A percentile compares a stretch with the other conserved stretches of the same genome.
Conservation (phyloP, 2,329 filamentous ascomycete species). For the Venturiaceae sp. region DNA sequence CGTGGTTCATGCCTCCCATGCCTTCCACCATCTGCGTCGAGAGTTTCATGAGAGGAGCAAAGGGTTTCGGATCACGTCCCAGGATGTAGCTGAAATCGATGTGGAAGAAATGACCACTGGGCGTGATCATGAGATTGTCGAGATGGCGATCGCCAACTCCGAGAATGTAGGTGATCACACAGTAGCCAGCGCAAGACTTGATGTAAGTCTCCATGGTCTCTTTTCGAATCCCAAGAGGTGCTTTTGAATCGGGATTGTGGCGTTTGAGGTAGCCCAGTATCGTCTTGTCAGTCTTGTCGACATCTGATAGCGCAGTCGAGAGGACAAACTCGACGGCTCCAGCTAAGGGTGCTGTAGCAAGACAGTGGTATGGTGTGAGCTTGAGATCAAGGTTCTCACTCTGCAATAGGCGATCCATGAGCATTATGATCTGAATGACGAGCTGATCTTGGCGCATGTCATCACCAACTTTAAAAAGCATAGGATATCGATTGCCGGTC, state of each 20-base stretch:
- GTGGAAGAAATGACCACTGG: slow-evolving; percentile 93
- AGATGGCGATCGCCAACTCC: slow-evolving; percentile 93
- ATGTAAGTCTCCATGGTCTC: slow-evolving; percentile 93
- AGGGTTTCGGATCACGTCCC: slow-evolving; percentile 92
- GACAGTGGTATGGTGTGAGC: slow-evolving; percentile 88
- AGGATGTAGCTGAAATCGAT: slow-evolving; percentile 98
- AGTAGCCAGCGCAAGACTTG: slow-evolving; percentile 93
- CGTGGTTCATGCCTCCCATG: slow-evolving; percentile 77
- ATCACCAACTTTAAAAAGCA: slow-evolving; percentile 96
- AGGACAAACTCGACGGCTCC: slow-evolving; percentile 92
- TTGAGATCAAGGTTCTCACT: slow-evolving; percentile 96
- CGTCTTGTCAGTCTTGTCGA: slow-evolving; percentile 72
- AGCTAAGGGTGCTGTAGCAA: slow-evolving; percentile 81
- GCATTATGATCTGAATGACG: slow-evolving; percentile 92
- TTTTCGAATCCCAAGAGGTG: slow-evolving; percentile 77
- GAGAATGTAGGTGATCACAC: slow-evolving; percentile 95
- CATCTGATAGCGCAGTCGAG: slow-evolving; percentile 73
- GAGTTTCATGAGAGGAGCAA: slow-evolving; percentile 93
- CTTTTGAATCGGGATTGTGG: slow-evolving; percentile 78
- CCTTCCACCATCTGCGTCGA: slow-evolving; percentile 98
- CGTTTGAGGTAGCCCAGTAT: slow-evolving; percentile 75
- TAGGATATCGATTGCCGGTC: slow-evolving; percentile 66
- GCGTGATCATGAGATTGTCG: slow-evolving; percentile 85
- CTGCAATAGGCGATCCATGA: slow-evolving; percentile 92
- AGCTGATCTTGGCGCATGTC: slow-evolving; percentile 94